Evolutionary conservation across 805 yeast genomes (phyloP).

Genomic region (Metschnikowia continentalis): DNA sequence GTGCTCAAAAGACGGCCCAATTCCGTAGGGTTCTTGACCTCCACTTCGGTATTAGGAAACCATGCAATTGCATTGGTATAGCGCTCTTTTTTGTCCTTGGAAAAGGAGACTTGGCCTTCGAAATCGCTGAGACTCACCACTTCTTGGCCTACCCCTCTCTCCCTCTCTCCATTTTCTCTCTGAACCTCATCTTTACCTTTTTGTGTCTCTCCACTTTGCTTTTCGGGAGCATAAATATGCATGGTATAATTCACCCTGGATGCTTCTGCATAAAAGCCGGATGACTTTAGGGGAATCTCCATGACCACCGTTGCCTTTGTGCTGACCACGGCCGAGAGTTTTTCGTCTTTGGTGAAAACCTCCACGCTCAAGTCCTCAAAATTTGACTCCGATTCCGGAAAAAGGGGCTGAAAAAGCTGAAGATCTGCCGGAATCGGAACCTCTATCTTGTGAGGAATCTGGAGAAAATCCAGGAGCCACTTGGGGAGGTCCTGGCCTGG

Average conservation of each 20-base stretch:
- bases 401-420: neutral
- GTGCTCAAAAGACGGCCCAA: neutral
- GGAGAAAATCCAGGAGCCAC: neutral
- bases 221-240: neutral
- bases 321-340: neutral
- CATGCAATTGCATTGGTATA: neutral
- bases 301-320: neutral
- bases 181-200: too few species aligned
- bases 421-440: neutral
- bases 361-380: neutral
- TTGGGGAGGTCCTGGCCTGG: neutral
- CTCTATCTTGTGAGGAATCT: neutral
- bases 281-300: neutral
- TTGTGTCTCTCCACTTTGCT: neutral
- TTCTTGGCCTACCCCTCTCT: too few species aligned
- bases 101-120: neutral
- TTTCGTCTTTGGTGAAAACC: neutral
- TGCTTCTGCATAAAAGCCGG: neutral
- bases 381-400: neutral
- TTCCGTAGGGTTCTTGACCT: neutral
- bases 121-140: neutral
- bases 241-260: conserved; percentile 1
- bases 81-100: neutral
- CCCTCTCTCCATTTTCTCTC: neutral
- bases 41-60: neutral